Evolutionary conservation across 2,329 filamentous ascomycete genomes (phyloP), one percentile per base, ranked within the genome.

Genomic region (Fusarium sp.): DNA sequence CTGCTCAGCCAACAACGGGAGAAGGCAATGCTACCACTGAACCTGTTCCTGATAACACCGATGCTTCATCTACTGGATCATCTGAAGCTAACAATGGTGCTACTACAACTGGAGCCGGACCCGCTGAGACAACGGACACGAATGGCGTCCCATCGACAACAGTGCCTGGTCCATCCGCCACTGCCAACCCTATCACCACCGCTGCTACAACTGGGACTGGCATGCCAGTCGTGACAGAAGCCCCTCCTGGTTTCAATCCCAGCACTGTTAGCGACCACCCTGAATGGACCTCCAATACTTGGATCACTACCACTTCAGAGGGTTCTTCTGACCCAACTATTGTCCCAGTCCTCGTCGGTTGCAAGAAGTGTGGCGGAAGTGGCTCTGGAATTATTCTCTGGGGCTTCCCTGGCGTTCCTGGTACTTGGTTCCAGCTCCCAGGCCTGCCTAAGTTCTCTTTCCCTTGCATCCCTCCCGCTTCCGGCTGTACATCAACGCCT

Each of bases 241-340:
- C 37, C 16, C 62, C 65, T 6, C 41, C 12, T 1, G 52, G 16
- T 1, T 54, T 46, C 2, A n/a, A 42, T 9, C 53, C 62, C 9
- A 41, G 41, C 4, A 57, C 46, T 2, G 50, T 66, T 10, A 49
- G 40, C 8, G 37, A n/a, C 4, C 65, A 66, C 8, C 50, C 62
- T 4, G 67, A 70, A 7, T 70, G 67, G 67, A 59, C 58, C 4
- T 33, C 55, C 15, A 70, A 70, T 34, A 67, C 67, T 4, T 70
- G 67, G 67, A 69, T 69, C 31, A 69, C 67, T 2, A 70, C 67
- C 3, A 67, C 67, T 1, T 56, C 58, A 0, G 53, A 50, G 2
- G 59, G 36, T 3, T 69, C 67, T 2, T 37, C 28, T 7, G 58
- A 64, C 10, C 54, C 64, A 2, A 71, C 69, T 10, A 11, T 68